A percentile compares a stretch with the other conserved stretches of the same genome.
Evolutionary conservation across 176 grass and related monocot species (phyloP).

Genomic region (Pontederia crassipes): DNA sequence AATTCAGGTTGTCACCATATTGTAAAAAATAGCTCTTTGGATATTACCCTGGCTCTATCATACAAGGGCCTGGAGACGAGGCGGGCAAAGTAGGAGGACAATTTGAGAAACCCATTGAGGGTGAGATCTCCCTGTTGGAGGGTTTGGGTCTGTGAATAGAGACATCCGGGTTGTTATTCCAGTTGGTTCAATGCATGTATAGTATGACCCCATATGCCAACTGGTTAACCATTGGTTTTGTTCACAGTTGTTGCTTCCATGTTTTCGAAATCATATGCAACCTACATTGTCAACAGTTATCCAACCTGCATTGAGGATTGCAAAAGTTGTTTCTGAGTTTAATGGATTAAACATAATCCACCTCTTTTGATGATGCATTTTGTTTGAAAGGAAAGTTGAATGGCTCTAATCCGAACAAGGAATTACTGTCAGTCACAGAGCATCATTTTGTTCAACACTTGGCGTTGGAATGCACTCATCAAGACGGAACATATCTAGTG

Average conservation of each 20-base stretch:
- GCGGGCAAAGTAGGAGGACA: too few relatives aligned
- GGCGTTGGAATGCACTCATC: constrained; percentile 61
- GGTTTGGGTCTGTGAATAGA: background rate
- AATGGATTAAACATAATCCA: constrained; percentile 32
- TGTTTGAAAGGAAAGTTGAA: constrained; percentile 14
- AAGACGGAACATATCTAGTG: constrained; percentile 46
- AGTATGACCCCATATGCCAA: constrained; percentile 48
- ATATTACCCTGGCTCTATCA: too few relatives aligned
- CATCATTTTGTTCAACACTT: constrained; percentile 47
- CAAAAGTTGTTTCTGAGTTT: constrained; percentile 31
- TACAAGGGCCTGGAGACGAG: too few relatives aligned
- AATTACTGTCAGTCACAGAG: constrained; percentile 46
- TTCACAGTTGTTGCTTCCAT: constrained; percentile 25
- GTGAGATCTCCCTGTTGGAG: background rate
- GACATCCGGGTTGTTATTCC: background rate
- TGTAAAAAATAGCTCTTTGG: too few relatives aligned
- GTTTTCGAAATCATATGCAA: constrained; percentile 27
- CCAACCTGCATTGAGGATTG: constrained; percentile 35
- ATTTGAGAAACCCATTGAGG: too few relatives aligned
- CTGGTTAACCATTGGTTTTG: constrained; percentile 21
- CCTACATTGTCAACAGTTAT: constrained; percentile 21
- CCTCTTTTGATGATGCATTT: background rate
- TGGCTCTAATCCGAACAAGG: constrained; percentile 34
- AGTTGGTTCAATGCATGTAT: constrained; percentile 28
- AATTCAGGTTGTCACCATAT: too few relatives aligned